phyloP scores from a whole-genome alignment of 306 rosid genomes.

The Vachellia collinsii region DNA sequence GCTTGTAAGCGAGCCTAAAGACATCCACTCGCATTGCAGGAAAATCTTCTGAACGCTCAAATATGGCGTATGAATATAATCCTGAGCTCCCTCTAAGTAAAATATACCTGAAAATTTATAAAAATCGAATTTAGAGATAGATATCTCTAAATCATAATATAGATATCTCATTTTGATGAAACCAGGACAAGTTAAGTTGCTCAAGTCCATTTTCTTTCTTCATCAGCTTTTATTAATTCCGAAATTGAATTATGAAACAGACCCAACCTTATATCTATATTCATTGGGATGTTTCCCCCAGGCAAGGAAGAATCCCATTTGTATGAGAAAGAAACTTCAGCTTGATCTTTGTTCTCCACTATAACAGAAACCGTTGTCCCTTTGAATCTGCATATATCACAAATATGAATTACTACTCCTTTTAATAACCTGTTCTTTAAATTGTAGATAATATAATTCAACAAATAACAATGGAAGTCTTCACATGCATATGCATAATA shows the following conservation, averaged over 20 bases:
- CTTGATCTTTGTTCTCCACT: slow-evolving; percentile 36
- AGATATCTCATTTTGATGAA: neutral
- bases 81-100: slow-evolving; percentile 58
- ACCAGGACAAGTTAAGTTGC: neutral
- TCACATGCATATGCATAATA: neutral
- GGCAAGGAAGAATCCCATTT: slow-evolving; percentile 39
- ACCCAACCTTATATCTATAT: slow-evolving; percentile 59
- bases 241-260: neutral
- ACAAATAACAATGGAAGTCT: neutral
- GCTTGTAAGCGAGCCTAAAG: slow-evolving; percentile 54
- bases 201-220: neutral
- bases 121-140: neutral
- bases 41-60: slow-evolving; percentile 50
- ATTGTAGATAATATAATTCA: neutral
- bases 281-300: slow-evolving; percentile 39
- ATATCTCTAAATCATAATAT: too few relatives aligned
- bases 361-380: slow-evolving; percentile 42
- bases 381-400: slow-evolving; percentile 38
- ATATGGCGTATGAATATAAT: slow-evolving; percentile 53
- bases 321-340: slow-evolving; percentile 59
- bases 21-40: slow-evolving; percentile 53
- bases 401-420: neutral
- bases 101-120: slow-evolving; percentile 48
- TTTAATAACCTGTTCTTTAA: neutral
- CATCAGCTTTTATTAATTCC: neutral